Base-by-base conservation (phyloP, 2,329 filamentous ascomycete genomes). In the Tolypocladium inflatum region DNA sequence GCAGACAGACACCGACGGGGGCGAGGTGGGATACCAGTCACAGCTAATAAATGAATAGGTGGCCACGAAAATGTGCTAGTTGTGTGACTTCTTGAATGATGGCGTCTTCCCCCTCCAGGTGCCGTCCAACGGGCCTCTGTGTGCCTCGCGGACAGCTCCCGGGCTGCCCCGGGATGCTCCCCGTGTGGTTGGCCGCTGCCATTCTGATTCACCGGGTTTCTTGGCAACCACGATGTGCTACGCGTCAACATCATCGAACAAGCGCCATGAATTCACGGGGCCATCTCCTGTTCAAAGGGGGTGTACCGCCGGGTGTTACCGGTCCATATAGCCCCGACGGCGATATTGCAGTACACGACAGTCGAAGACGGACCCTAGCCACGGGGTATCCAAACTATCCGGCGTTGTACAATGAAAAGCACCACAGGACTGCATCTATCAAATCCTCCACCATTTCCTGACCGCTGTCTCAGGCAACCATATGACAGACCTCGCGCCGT, bases 381-480 rank as follows among this genome's bases (percentile, higher is more conserved):
- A 33, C 39, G 26, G 38, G 17, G 23, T 35, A 51, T 59, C 54
- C 52, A 45, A 55, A 48, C 13, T 19, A 54, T 45, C 30, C 30
- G 41, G 54, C 21, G 59, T 61, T 55, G 57, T 50, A 61, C 59
- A 56, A 42, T 55, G 26, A 48, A 45, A 15, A 38, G 23, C 35
- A 56, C 37, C 35, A 33, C 50, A 15, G 30, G 38, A 21, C 39
- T 42, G 53, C 39, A 9, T 33, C 38, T 13, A 43, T 30, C 17
- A 19, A 19, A 11, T n/a, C 15, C 7, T 30, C 43, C 30, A 33
- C 35, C 23, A 52, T 23, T 33, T 43, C 30, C 30, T 35, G 4
- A 3, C 19, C 19, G 19, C 48, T 35, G 48, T 52, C 48, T 52
- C 30, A 37, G 48, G 37, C 48, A 35, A 35, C 19, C 26, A 35